A percentile compares a stretch with the other conserved stretches of the same genome.
phyloP scores from a whole-genome alignment of 352 stramenopile genomes.

The Phytophthora boehmeriae region DNA sequence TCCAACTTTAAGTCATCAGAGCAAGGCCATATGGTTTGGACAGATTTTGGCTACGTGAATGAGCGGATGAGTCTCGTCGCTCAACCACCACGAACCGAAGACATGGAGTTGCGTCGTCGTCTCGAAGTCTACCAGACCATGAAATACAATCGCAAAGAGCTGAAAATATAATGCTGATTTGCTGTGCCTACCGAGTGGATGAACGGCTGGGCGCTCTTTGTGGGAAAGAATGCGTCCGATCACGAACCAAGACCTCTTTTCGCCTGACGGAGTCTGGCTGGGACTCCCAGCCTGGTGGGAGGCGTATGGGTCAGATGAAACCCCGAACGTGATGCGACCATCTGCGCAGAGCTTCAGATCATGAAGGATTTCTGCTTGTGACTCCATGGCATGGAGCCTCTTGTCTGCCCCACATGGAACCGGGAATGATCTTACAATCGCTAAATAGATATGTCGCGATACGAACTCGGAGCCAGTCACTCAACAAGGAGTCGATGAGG shows the following conservation, averaged over 20 bases:
- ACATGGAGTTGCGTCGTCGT: slow-evolving; percentile 54
- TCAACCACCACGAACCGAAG: slow-evolving; percentile 46
- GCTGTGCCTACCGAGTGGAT: slow-evolving; percentile 69
- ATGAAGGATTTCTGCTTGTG: slow-evolving; percentile 71
- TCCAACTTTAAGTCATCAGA: background rate
- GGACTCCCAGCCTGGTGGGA: too few species aligned
- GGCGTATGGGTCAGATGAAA: slow-evolving; percentile 9
- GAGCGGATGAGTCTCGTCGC: slow-evolving; percentile 26
- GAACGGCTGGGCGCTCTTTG: slow-evolving; percentile 64
- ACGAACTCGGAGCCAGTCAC: slow-evolving; percentile 35
- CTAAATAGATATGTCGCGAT: slow-evolving; percentile 43
- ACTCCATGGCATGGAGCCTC: slow-evolving; percentile 77
- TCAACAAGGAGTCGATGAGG: slow-evolving; percentile 28
- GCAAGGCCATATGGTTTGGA: slow-evolving; percentile 8
- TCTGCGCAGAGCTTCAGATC: slow-evolving; percentile 46
- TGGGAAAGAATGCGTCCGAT: slow-evolving; percentile 57
- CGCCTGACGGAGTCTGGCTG: too few species aligned
- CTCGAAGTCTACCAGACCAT: slow-evolving; percentile 65
- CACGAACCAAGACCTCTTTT: slow-evolving; percentile 59
- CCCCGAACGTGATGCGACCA: slow-evolving; percentile 44
- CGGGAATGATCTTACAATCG: slow-evolving; percentile 45
- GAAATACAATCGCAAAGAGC: slow-evolving; percentile 52
- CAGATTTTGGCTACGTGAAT: slow-evolving; percentile 16
- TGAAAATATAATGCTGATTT: slow-evolving; percentile 80
- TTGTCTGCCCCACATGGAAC: slow-evolving; percentile 65